Evolutionary conservation across 2,329 filamentous ascomycete species (phyloP).

Genomic region (Monilinia laxa): DNA sequence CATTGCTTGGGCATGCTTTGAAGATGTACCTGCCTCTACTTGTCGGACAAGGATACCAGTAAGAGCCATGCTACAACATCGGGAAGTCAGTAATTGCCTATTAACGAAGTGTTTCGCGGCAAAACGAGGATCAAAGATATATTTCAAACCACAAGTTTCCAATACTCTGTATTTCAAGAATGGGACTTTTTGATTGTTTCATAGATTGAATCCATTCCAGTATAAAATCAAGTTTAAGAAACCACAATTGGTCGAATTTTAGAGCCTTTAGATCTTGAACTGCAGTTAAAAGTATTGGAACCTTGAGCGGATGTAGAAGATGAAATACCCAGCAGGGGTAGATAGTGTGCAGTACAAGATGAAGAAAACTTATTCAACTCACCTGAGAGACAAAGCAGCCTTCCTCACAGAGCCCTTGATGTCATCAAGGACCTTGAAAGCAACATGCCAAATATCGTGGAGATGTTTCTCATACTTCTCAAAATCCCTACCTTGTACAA

Average conservation of each 20-base stretch:
- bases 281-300: no score
- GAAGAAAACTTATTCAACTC: background rate
- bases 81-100: background rate
- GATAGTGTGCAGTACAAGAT: background rate
- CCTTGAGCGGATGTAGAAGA: no score
- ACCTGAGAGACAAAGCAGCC: constrained; percentile 68
- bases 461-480: constrained; percentile 81
- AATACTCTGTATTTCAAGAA: background rate
- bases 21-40: constrained; percentile 72
- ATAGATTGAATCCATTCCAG: background rate
- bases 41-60: constrained; percentile 84
- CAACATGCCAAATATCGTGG: constrained; percentile 77
- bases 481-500: constrained; percentile 78
- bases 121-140: background rate
- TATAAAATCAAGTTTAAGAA: background rate
- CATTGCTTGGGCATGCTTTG: constrained; percentile 73
- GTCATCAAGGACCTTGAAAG: constrained; percentile 91
- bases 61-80: constrained; percentile 64
- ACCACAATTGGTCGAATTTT: no score
- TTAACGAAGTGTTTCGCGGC: background rate
- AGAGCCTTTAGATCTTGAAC: no score
- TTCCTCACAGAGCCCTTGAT: constrained; percentile 87
- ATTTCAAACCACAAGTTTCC: background rate
- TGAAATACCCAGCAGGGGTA: no score
- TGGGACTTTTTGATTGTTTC: background rate